phyloP scores from a whole-genome alignment of 305 asterid species.

The Solanum aculeatissimum region DNA sequence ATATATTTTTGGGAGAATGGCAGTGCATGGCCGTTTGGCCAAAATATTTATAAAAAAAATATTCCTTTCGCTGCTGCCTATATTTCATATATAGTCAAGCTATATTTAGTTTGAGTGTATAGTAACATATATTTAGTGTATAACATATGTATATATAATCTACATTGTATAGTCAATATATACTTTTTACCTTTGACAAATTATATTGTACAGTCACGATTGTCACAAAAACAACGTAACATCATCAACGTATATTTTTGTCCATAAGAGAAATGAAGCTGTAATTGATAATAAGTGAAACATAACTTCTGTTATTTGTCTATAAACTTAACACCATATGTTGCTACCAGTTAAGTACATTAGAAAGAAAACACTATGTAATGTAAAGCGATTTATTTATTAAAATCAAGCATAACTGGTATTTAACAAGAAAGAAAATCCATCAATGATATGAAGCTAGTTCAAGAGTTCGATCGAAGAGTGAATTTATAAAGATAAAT shows the following conservation, averaged over 20 bases:
- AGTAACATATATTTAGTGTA: no score
- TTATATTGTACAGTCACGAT: no score
- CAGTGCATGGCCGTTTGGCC: no score
- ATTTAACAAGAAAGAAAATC: not conserved
- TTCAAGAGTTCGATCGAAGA: not conserved
- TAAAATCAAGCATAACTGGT: not conserved
- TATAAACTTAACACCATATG: not conserved
- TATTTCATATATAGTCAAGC: no score
- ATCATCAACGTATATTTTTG: not conserved
- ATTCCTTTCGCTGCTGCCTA: no score
- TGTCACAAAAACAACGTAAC: no score
- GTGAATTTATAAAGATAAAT: constrained; percentile 47
- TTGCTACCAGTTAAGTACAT: not conserved
- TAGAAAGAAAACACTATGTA: not conserved
- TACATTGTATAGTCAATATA: no score
- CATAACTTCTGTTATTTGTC: not conserved
- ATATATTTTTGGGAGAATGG: no score
- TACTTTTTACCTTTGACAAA: no score
- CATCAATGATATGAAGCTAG: not conserved
- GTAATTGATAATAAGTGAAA: not conserved
- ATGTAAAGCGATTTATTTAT: not conserved
- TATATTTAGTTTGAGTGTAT: no score
- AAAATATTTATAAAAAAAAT: no score
- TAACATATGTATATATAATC: no score
- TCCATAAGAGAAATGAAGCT: not conserved